Percentiles rank a stretch among this genome's conserved stretches.
phyloP scores from a whole-genome alignment of 2,329 filamentous ascomycete genomes.

The Sclerotinia trifoliorum region DNA sequence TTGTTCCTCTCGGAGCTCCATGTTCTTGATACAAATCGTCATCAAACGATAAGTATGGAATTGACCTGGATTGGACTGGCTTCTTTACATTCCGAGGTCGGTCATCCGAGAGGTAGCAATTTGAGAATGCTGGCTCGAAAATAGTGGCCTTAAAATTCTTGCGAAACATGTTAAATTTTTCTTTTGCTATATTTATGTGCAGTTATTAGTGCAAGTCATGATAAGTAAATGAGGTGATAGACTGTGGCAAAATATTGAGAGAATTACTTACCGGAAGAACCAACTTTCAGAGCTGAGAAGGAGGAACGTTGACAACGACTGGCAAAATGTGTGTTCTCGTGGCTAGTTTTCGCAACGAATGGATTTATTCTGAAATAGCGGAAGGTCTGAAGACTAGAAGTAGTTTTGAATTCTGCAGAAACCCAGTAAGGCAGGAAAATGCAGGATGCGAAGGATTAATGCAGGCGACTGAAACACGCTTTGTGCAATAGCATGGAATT shows the following conservation, averaged over 20 bases:
- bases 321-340: neutral
- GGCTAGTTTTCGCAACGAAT: neutral
- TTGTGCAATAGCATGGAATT: neutral
- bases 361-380: neutral
- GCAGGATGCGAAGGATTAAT: too few relatives aligned
- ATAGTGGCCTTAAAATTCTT: neutral
- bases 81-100: neutral
- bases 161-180: neutral
- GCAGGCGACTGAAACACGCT: neutral
- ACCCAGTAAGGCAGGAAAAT: neutral
- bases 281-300: neutral
- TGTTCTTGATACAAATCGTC: slow-evolving; percentile 8
- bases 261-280: neutral
- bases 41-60: neutral
- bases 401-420: neutral
- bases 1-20: neutral
- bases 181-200: neutral
- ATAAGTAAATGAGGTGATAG: neutral
- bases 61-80: neutral
- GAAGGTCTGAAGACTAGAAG: neutral
- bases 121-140: neutral
- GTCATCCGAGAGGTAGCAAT: slow-evolving; percentile 10
- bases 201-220: neutral
- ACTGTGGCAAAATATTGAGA: neutral
- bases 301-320: neutral